Conservation (phyloP, 768 basidiomycete species). For the Tylopilus sp. region DNA sequence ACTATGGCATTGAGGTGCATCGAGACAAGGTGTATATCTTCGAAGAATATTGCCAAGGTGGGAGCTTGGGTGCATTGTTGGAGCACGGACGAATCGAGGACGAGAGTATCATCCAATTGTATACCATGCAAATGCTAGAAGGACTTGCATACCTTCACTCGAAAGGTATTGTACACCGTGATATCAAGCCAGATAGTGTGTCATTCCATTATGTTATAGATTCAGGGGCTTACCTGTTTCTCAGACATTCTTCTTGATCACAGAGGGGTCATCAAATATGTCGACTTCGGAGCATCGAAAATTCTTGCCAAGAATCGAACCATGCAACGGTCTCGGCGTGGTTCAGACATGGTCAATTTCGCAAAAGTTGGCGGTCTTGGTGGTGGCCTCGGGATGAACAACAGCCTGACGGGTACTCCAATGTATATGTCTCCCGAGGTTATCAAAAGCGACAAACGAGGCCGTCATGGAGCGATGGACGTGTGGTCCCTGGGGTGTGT, state of each 20-base stretch:
- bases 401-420: slow-evolving; percentile 92
- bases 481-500: slow-evolving; percentile 98
- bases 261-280: slow-evolving; percentile 89
- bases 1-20: slow-evolving; percentile 98
- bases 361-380: slow-evolving; percentile 34
- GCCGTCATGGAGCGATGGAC: slow-evolving; percentile 94
- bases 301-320: slow-evolving; percentile 90
- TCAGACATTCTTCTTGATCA: slow-evolving; percentile 93
- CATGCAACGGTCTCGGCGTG: slow-evolving; percentile 66
- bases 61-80: slow-evolving; percentile 82
- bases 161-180: slow-evolving; percentile 89
- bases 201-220: slow-evolving; percentile 14
- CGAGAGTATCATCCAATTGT: slow-evolving; percentile 91
- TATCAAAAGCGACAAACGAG: slow-evolving; percentile 89
- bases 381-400: slow-evolving; percentile 55
- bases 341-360: slow-evolving; percentile 38
- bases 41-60: slow-evolving; percentile 97
- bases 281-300: slow-evolving; percentile 97
- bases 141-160: slow-evolving; percentile 93
- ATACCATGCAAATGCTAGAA: slow-evolving; percentile 95
- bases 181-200: slow-evolving; percentile 98
- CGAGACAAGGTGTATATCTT: slow-evolving; percentile 99
- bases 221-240: slow-evolving; percentile 11
- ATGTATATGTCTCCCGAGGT: slow-evolving; percentile 99
- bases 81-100: slow-evolving; percentile 96